Base-by-base conservation (phyloP, 495 filamentous ascomycete species). In the Penicillium riverlandense region DNA sequence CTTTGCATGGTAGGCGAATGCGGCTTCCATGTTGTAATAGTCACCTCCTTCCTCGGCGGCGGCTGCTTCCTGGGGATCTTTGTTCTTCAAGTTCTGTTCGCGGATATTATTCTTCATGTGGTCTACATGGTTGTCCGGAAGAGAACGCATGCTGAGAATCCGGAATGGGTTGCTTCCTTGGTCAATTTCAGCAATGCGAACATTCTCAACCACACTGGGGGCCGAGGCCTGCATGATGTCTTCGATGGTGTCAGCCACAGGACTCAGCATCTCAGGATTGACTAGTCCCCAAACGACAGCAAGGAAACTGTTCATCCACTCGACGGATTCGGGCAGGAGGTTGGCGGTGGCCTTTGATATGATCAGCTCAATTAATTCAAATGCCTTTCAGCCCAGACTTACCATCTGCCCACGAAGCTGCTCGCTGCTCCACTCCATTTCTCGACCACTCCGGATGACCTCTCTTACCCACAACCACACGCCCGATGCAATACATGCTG, bases 181-280 rank as follows among this genome's bases (percentile, higher is more conserved):
- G 50, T 87, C 87, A 53, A 97, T 96, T 54, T 95, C 91, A 37
- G 90, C 89, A n/a, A 96, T 88, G 39, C 90, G 82, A 36, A 97
- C 90, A 52, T 95, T 94, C 61, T 96, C 89, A 40, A 96, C 86
- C 31, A 96, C 70, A 0, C 81, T 83, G 0, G 91, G 91, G 0
- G 94, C 83, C 8, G 87, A 94, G 15, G 89, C 91, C 67, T 95
- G 88, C 91, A 97, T 96, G 38, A 97, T 86, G 57, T 97, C 91
- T 62, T 90, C 87, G 9, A 90, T 77, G 0, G 80, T 80, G 58
- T 87, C 82, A 13, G 81, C 82, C 22, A 86, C 70, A 1, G 79
- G 77, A 8, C 75, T 71, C 54, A 97, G 86, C 89, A 97, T 95
- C 1, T 96, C 91, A 0, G 91, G 91, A 52, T 96, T 90, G 44